Evolutionary conservation across 2,329 filamentous ascomycete genomes (phyloP).

Genomic region (Fusarium nisikadoi): DNA sequence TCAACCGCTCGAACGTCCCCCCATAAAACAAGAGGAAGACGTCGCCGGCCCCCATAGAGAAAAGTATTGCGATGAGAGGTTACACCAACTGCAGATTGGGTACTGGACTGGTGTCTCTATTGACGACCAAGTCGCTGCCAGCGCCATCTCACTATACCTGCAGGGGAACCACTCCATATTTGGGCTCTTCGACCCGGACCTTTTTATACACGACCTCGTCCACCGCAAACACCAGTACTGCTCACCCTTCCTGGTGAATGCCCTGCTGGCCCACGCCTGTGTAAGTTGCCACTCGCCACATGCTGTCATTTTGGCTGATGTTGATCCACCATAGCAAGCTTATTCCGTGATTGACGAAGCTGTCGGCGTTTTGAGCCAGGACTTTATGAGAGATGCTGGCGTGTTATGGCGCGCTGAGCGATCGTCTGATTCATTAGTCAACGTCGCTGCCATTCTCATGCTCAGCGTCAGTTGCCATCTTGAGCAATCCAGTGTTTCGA

Average conservation of each 20-base stretch:
- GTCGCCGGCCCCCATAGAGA: not conserved
- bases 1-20: not conserved
- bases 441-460: conserved; percentile 30
- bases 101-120: conserved; percentile 50
- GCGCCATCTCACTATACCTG: conserved; percentile 48
- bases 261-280: conserved; percentile 48
- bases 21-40: not conserved
- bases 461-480: conserved; percentile 19
- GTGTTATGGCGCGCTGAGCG: conserved; percentile 29
- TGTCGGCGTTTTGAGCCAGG: conserved; percentile 3
- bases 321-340: conserved; percentile 13
- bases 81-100: conserved; percentile 32
- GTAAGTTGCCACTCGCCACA: conserved; percentile 37
- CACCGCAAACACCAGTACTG: conserved; percentile 40
- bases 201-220: conserved; percentile 49
- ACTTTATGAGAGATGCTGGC: conserved; percentile 19
- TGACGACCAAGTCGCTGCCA: conserved; percentile 45
- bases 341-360: conserved; percentile 16
- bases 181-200: conserved; percentile 48
- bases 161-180: conserved; percentile 50
- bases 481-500: not conserved
- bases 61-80: conserved; percentile 6
- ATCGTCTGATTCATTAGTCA: conserved; percentile 20
- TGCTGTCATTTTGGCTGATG: not conserved
- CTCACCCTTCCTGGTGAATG: conserved; percentile 48